Base-by-base conservation (phyloP, 2,329 filamentous ascomycete species). In the Paecilomyces variotii region DNA sequence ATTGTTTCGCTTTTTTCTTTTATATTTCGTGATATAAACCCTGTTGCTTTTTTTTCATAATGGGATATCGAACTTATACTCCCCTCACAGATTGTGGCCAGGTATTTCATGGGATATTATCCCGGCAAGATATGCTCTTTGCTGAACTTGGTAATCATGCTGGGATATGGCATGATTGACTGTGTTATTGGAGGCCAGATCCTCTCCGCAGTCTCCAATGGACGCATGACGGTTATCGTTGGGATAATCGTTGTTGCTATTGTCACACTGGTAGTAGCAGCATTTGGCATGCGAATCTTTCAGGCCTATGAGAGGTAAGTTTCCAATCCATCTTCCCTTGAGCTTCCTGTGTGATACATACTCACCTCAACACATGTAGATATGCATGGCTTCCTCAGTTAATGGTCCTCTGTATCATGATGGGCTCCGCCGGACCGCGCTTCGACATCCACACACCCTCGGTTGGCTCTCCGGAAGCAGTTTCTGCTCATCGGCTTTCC, bases 21-120 rank as follows among this genome's bases (percentile, higher is more conserved):
- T 34, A 11, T 49, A 5, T 28, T 11, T 28, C 52, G 14, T 19
- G 9, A 11, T 3, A 53, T 55, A 34, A 55, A 19, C 12, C 2
- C 11, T 32, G 30, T 9, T 7, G 0, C 39, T 45, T 45, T 0
- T 0, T 49, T 58, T 6, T 19, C 26, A 39, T 25, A 57, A 24
- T 52, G 12, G 45, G 28, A 1, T 19, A 56, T 14, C 50, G 39
- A n/a, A 54, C 58, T 66, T 27, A 63, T 61, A 24, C 27, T 34
- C 14, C 4, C 11, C 53, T 32, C 19, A 60, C 64, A 76, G 73
- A 74, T 77, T 45, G 68, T 76, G 50, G 65, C 69, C 24, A 73
- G 74, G 27, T 77, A 73, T 59, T 75, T 75, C 54, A 76, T 78
- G 74, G 76, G 76, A 4, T 77, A 76, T 60, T 76, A 72, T 45